Base-by-base conservation (phyloP, 108 stramenopile genomes). In the Hondaea fermentalgiana region DNA sequence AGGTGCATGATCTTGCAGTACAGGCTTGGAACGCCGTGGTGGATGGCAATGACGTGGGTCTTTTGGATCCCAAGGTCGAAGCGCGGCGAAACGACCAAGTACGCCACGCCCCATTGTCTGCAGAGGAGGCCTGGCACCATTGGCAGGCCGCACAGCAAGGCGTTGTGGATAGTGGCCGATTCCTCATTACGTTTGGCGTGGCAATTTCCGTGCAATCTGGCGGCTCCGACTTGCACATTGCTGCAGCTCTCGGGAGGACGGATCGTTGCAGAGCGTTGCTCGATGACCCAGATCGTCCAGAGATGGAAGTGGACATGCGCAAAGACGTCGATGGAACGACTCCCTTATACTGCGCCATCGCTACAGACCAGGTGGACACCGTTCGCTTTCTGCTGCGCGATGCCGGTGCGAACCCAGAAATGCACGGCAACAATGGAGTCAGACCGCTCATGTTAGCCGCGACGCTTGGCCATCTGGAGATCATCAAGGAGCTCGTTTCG, bases 91-190 rank as follows among this genome's bases (percentile, higher is more conserved):
- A 35, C 35, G 25, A 47, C n/a, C 45, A 53, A 45, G 35, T 69
- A 8, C 64, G 64, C 25, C 42, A 28, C 42, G 76, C 51, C 6
- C 76, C 76, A 21, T 28, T 83, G 25, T 21, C 76, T 6, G 23
- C 51, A 6, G 76, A 83, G 19, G 76, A 83, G 76, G 76, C 76
- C n/a, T 83, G 76, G 76, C 76, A 83, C 28, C 76, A 83, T 23
- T 83, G 76, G 76, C 6, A 23, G 12, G 76, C 76, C 25, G 76
- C 76, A 12, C 76, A 83, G 51, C 43, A 83, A 10, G 76, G 76
- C 51, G 76, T 83, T 0, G 49, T 83, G n/a, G 76, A 83, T 35
- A 83, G 76, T 45, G 76, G 49, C 1, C 45, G 76, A 6, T 83
- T 83, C 23, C 76, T 83, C 23, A 53, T 83, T 23, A 83, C 76